Evolutionary conservation across 768 basidiomycete genomes (phyloP), one percentile per base, ranked within the genome.

Genomic region (Lentinula raphanica): DNA sequence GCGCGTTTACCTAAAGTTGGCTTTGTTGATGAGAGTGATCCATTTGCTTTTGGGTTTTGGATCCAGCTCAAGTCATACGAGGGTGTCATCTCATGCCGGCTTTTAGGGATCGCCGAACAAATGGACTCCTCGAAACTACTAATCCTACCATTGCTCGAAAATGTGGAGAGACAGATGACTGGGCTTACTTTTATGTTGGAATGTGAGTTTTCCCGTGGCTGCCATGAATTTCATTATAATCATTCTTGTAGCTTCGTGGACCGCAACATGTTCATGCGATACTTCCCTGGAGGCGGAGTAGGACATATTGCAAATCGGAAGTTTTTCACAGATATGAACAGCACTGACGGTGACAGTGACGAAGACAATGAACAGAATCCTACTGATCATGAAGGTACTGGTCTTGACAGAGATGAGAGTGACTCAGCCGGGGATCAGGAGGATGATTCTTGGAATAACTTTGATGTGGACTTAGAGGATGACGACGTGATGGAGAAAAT

Each of bases 1-100:
- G 59, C 66, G 12, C 64, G 66, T 0, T 66, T 80, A 0, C 76
- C 72, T 17, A 64, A 69, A 3, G 39, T 83, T 17, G 71, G 69
- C 0, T 42, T 21, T 21, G 40, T 8, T 8, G 7, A 8, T 21
- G 40, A 42, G 11, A 21, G 40, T 42, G 40, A 42, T n/a, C 19
- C n/a, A 5, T 42, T 19, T 42, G 40, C 19, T 8, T 42, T 21
- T 42, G 40, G 40, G 7, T 21, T 42, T 21, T 21, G 7, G n/a
- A 21, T 21, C 40, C 40, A 13, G 38, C 17, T 1, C 38, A 38
- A 5, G 17, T 38, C 17, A 38, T 38, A 5, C 38, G 17, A 17
- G 38, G 38, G 4, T 38, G 5, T 17, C 38, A 12, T 38, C 38
- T 38, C 17, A 9, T 38, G 38, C 38, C 38, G 4, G 12, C 38